phyloP scores from a whole-genome alignment of 176 grass and related monocot species.

The Phyllostachys edulis region DNA sequence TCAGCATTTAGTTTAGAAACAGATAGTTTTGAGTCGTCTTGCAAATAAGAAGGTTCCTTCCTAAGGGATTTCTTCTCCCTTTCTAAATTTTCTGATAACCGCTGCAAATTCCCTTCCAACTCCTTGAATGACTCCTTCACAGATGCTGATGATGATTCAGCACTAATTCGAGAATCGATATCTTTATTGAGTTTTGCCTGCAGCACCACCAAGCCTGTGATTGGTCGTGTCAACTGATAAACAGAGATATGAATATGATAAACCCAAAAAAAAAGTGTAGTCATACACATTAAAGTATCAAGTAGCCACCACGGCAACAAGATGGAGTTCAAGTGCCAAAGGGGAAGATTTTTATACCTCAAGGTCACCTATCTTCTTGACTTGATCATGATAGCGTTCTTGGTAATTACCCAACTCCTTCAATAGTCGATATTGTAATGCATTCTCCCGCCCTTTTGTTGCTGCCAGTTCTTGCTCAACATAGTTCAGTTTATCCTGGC shows the following conservation, averaged over 20 bases:
- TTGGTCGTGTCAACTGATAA: conserved; percentile 10
- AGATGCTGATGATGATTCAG: conserved; percentile 55
- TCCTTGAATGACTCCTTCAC: conserved; percentile 68
- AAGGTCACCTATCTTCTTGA: conserved; percentile 73
- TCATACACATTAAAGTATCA: background rate
- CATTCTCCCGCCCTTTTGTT: conserved; percentile 71
- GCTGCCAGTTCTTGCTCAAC: conserved; percentile 87
- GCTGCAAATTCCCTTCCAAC: conserved; percentile 64
- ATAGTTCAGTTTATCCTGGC: conserved; percentile 54
- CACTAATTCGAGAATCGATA: conserved; percentile 51
- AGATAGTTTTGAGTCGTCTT: conserved; percentile 67
- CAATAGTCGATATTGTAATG: conserved; percentile 73
- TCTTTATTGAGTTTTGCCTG: conserved; percentile 81
- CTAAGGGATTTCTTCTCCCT: conserved; percentile 75
- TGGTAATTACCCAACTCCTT: conserved; percentile 75
- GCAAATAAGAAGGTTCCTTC: conserved; percentile 67
- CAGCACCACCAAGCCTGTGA: conserved; percentile 25
- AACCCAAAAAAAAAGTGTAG: background rate
- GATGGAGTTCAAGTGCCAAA: background rate
- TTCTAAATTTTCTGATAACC: conserved; percentile 68
- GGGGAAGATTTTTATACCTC: conserved; percentile 42
- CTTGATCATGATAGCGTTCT: conserved; percentile 57
- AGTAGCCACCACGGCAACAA: background rate
- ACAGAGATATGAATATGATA: background rate
- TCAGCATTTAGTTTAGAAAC: conserved; percentile 60